Evolutionary conservation across 257 asterid genomes (phyloP).

Genomic region (Cynanchum wilfordii): DNA sequence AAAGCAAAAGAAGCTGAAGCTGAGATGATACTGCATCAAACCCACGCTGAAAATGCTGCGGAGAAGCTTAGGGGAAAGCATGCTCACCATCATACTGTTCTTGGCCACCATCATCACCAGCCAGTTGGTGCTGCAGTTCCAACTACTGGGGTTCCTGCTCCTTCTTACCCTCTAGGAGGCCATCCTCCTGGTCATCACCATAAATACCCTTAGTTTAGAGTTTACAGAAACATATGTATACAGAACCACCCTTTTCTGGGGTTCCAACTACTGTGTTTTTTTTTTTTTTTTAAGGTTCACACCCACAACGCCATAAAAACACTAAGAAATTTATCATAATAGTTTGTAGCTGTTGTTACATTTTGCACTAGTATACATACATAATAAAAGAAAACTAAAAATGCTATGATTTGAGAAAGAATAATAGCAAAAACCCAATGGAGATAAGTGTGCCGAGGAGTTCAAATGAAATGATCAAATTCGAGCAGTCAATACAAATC

Average conservation of each 20-base stretch:
- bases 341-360: not conserved
- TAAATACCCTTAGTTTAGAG: not conserved
- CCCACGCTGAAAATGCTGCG: conserved; percentile 52
- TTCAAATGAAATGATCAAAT: not conserved
- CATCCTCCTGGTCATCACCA: conserved; percentile 22
- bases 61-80: conserved; percentile 38
- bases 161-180: conserved; percentile 37
- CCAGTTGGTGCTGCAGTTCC: conserved; percentile 22
- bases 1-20: conserved; percentile 81
- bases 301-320: not conserved
- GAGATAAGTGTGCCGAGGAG: not conserved
- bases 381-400: no score
- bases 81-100: not conserved
- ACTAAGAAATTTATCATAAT: not conserved
- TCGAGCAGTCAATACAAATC: no score
- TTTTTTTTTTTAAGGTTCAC: no score
- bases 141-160: conserved; percentile 26
- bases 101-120: conserved; percentile 14
- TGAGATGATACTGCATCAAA: conserved; percentile 58
- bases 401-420: not conserved
- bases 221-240: no score
- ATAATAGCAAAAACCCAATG: not conserved
- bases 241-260: no score
- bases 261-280: no score
- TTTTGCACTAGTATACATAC: not conserved